A percentile compares a stretch with the other conserved stretches of the same genome.
Evolutionary conservation across 2,329 filamentous ascomycete genomes (phyloP).

Genomic region (Sarocladiaceae sp.): DNA sequence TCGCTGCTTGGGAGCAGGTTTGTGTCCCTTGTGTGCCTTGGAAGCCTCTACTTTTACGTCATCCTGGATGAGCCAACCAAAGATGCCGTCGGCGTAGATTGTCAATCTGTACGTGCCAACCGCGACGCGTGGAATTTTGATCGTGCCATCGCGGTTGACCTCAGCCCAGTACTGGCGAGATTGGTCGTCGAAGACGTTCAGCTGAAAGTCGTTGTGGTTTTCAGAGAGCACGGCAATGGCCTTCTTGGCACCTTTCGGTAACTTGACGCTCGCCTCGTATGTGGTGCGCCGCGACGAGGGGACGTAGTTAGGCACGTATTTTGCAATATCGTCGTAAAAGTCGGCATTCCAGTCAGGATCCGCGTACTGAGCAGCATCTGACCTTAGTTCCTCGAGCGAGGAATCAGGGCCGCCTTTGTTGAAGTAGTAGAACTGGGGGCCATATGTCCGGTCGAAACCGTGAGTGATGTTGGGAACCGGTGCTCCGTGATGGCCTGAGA

Average conservation of each 20-base stretch:
- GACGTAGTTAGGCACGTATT: conserved; percentile 55
- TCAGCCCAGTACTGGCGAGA: conserved; percentile 61
- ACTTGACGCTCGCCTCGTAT: conserved; percentile 43
- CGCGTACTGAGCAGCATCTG: conserved; percentile 49
- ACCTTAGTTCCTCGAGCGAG: conserved; percentile 41
- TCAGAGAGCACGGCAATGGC: conserved; percentile 50
- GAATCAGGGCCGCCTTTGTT: conserved; percentile 46
- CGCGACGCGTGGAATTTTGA: conserved; percentile 50
- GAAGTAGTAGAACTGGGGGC: conserved; percentile 61
- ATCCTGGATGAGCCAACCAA: conserved; percentile 56
- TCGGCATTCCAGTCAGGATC: conserved; percentile 49
- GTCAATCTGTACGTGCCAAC: conserved; percentile 58
- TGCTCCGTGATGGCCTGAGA: conserved; percentile 60
- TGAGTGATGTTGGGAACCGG: conserved; percentile 60
- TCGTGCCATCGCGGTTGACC: conserved; percentile 40
- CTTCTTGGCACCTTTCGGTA: conserved; percentile 47
- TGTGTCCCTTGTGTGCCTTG: conserved; percentile 28
- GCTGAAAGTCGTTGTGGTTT: conserved; percentile 27
- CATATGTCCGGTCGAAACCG: conserved; percentile 63
- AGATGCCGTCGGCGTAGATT: conserved; percentile 58
- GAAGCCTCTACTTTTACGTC: conserved; percentile 37
- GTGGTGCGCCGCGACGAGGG: conserved; percentile 46
- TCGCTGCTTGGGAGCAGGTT: neutral
- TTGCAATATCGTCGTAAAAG: conserved; percentile 61
- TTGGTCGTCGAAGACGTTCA: conserved; percentile 44